Base-by-base conservation (phyloP, 805 yeast genomes). In the Saccharomycopsis javanensis region DNA sequence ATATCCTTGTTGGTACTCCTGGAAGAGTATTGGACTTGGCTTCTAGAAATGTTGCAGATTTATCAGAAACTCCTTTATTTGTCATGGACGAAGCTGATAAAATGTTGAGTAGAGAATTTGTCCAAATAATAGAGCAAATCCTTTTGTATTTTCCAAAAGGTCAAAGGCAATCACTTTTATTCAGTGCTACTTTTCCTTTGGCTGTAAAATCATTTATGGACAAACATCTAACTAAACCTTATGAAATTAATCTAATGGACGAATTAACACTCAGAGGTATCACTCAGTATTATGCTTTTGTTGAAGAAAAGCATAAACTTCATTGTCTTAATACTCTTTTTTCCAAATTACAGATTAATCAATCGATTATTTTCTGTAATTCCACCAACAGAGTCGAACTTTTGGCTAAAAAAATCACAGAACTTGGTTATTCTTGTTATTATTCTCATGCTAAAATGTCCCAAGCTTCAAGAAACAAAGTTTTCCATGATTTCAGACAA, bases 1-100 rank as follows among this genome's bases (percentile, higher is more conserved):
- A 94, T 71, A 81, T 94, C 46, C 75, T 94, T 60, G 99, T 94
- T 48, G 99, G 97, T 63, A 94, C 99, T 34, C 98, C 98, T 2
- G 99, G 99, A 65, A 85, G 99, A 77, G 91, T 94, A 38, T 79
- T 94, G 60, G 99, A 94, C 72, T 80, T 94, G 68, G 97, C 97
- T 5, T 79, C 90, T 33, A 85, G 96, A 75, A 78, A 80, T 55
- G 77, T 92, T 56, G 96, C 96, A 11, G 96, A 92, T 68, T 79
- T 94, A 60, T 82, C 88, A 56, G 86, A 85, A 61, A 88, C 96
- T 72, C 84, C 86, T 50, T 77, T 88, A 70, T 90, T 94, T 69
- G 84, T 95, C 55, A 90, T 94, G 97, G 99, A 94, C 72, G 99
- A 94, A 77, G 99, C 99, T 58, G 99, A 94, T 72, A 94, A 94